These are phyloP conservation scores for Fusarium brevicatenulatum DNA, from an alignment of 2,329 filamentous ascomycete genomes.

Conservation along the genomic window DNA sequence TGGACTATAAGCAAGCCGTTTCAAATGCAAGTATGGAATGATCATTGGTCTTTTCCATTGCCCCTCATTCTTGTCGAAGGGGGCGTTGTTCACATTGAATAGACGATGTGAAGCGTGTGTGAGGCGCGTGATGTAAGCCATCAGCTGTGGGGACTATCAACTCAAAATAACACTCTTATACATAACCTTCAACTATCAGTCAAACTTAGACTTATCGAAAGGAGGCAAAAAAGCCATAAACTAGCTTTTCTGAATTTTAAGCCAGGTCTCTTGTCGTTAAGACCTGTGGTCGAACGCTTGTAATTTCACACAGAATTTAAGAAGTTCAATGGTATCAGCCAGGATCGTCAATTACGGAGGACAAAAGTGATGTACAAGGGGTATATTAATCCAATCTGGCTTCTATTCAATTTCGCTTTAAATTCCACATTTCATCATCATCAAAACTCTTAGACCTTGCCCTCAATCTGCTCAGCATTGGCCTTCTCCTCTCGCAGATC, in stretches of 20 bases:
- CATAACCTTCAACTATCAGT: background rate
- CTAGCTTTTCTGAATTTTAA: background rate
- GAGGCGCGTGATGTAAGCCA: too few relatives aligned
- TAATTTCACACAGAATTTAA: background rate
- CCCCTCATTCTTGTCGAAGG: fast-evolving
- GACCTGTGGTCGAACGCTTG: background rate
- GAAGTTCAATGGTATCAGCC: background rate
- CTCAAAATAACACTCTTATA: too few relatives aligned
- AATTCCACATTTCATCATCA: background rate
- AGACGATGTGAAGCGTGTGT: background rate
- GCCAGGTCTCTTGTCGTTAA: too few relatives aligned
- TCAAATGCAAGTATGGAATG: background rate
- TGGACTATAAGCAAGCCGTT: background rate
- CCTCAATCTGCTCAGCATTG: constrained; percentile 41
- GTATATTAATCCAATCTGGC: background rate
- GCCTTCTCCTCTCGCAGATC: constrained; percentile 46
- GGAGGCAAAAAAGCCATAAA: too few relatives aligned
- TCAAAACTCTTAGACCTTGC: constrained; percentile 3
- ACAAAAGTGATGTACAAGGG: background rate
- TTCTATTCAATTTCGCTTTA: background rate
- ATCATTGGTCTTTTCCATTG: background rate
- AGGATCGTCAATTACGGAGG: too few relatives aligned
- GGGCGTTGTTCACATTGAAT: background rate
- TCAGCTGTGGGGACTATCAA: too few relatives aligned
- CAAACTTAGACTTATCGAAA: too few relatives aligned